Conservation (phyloP, 805 yeast genomes). For the Allodekkera sacchari region DNA sequence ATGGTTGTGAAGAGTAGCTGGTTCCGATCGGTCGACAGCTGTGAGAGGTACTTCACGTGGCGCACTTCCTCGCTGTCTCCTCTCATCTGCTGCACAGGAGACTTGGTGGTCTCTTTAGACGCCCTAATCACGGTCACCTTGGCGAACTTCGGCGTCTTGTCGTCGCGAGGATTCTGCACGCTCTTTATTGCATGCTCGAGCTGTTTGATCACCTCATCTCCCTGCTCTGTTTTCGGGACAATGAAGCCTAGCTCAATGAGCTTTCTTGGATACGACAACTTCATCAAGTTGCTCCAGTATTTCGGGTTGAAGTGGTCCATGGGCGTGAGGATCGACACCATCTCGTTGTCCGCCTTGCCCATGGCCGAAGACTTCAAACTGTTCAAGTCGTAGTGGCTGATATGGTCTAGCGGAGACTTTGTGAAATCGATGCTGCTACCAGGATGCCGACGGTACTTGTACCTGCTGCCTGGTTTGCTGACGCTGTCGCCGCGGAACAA, state of each 20-base stretch:
- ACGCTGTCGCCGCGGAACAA: constrained; percentile 28
- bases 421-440: constrained; percentile 47
- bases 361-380: constrained; percentile 60
- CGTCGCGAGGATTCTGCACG: constrained; percentile 50
- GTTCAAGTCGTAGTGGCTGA: constrained; percentile 80
- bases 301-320: constrained; percentile 77
- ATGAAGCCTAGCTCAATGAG: constrained; percentile 86
- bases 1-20: constrained; percentile 82
- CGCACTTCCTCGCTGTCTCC: constrained; percentile 94
- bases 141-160: constrained; percentile 56
- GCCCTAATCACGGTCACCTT: constrained; percentile 87
- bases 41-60: constrained; percentile 83
- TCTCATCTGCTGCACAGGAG: constrained; percentile 40
- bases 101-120: constrained; percentile 68
- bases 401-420: constrained; percentile 62
- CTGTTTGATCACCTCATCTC: constrained; percentile 66
- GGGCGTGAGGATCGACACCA: constrained; percentile 82
- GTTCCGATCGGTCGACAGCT: constrained; percentile 93
- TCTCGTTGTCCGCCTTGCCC: constrained; percentile 71
- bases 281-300: constrained; percentile 80
- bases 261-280: constrained; percentile 74
- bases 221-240: constrained; percentile 73
- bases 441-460: constrained; percentile 36
- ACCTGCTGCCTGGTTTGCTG: constrained; percentile 18
- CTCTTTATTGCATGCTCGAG: constrained; percentile 70